Base-by-base conservation (phyloP, 495 filamentous ascomycete species). In the Podospora pseudocomata region DNA sequence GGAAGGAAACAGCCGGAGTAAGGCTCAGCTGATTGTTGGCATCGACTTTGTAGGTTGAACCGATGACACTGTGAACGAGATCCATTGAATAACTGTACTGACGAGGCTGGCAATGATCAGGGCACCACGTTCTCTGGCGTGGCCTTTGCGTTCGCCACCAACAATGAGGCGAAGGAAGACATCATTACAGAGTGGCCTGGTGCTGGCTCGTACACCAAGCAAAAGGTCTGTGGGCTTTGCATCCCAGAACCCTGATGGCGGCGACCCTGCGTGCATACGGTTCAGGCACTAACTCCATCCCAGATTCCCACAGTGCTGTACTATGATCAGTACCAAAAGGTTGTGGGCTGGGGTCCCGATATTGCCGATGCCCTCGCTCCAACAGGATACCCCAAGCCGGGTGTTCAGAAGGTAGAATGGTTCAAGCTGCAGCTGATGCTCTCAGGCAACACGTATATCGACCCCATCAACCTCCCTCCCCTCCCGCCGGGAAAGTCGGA, bases 351-450 rank as follows among this genome's bases (percentile, higher is more conserved):
- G 89, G 89, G 89, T 59, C 89, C 89, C 62, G 89, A 91, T 78
- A 91, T 91, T 68, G 89, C 89, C 34, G 89, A 91, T 77, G 89
- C 89, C 58, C 80, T 91, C 64, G 89, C 89, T 58, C 89, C 89
- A 30, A 91, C 89, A 34, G 89, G 89, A 63, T 91, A 91, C 76
- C 89, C 89, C 64, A 91, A 91, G 80, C 87, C 87, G 9, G 89
- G 89, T 67, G 89, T 91, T 67, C 89, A 91, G 73, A 91, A 91
- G 79, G 89, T 91, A 7, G 89, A 91, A 72, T 91, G 89, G 89
- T 91, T 91, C 82, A 91, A 91, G 80, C 84, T 91, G 26, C 89
- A 91, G 80, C 82, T 91, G 58, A 91, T 91, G 89, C 79, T 91
- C 65, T 90, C 88, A 23, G 89, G 89, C 67, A 91, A 91, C 81